Evolutionary conservation across 495 filamentous ascomycete genomes (phyloP).

Genomic region (Penicillium pulvis): DNA sequence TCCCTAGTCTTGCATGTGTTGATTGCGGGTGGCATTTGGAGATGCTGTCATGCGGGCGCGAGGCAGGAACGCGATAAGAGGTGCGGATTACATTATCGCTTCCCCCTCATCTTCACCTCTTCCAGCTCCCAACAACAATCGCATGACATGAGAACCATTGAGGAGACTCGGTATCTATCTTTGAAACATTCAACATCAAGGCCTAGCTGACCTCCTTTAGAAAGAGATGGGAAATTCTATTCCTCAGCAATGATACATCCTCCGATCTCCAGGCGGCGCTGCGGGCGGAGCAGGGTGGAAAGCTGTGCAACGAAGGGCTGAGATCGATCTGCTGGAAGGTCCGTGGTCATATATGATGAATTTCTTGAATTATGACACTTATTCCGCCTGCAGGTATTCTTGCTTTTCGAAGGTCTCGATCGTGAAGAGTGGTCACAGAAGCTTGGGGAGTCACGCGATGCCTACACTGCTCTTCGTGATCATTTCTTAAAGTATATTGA

Average conservation of each 20-base stretch:
- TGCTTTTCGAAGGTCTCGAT: constrained; percentile 74
- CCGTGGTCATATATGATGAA: constrained; percentile 20
- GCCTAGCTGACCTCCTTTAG: constrained; percentile 26
- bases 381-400: constrained; percentile 61
- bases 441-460: constrained; percentile 66
- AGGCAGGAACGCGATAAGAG: constrained; percentile 22
- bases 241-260: constrained; percentile 60
- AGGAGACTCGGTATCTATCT: constrained; percentile 57
- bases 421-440: constrained; percentile 67
- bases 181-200: neutral
- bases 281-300: constrained; percentile 53
- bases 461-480: constrained; percentile 70
- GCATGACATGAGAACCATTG: constrained; percentile 62
- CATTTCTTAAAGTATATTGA: constrained; percentile 80
- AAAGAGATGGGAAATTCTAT: constrained; percentile 67
- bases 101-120: constrained; percentile 19
- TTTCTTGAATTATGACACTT: constrained; percentile 12
- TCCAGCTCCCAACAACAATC: constrained; percentile 20
- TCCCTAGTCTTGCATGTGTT: neutral
- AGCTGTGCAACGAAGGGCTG: constrained; percentile 70
- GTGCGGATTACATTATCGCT: constrained; percentile 26
- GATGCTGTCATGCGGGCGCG: constrained; percentile 16
- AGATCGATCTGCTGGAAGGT: constrained; percentile 96
- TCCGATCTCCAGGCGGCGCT: constrained; percentile 67
- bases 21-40: constrained; percentile 5